A percentile compares a stretch with the other conserved stretches of the same genome.
phyloP scores from a whole-genome alignment of 2,329 filamentous ascomycete genomes.

The Xylariaceae sp. region DNA sequence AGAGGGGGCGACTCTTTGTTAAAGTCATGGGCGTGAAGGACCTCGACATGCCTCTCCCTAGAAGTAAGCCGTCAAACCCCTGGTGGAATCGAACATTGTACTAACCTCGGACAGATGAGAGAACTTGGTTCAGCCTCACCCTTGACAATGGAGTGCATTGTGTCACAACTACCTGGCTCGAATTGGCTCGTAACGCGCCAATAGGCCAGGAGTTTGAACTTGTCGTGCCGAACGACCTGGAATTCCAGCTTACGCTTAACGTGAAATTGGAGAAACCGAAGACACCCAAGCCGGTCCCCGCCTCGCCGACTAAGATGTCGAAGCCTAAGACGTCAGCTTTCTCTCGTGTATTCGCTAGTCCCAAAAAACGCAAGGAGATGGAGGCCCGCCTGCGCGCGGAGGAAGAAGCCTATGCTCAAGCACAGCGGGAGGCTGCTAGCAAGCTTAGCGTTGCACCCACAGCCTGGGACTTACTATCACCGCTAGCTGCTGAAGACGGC shows the following conservation, averaged over 20 bases:
- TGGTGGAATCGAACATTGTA: background rate
- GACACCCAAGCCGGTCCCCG: conserved; percentile 45
- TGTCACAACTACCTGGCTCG: conserved; percentile 92
- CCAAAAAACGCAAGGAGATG: conserved; percentile 93
- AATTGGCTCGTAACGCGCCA: conserved; percentile 84
- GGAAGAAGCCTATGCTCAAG: conserved; percentile 65
- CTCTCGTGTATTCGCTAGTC: conserved; percentile 86
- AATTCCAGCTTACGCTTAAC: conserved; percentile 95
- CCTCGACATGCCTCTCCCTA: conserved; percentile 83
- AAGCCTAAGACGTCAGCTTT: conserved; percentile 82
- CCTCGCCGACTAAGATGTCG: conserved; percentile 58
- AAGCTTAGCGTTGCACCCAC: conserved; percentile 62
- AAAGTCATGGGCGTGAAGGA: conserved; percentile 99
- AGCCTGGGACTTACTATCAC: conserved; percentile 81
- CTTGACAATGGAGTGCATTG: conserved; percentile 98
- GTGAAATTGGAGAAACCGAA: conserved; percentile 86
- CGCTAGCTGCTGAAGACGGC: conserved; percentile 82
- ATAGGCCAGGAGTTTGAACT: conserved; percentile 98
- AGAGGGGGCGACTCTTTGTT: conserved; percentile 88
- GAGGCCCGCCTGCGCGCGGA: conserved; percentile 81
- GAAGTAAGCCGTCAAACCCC: conserved; percentile 58
- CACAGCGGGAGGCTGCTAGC: conserved; percentile 60
- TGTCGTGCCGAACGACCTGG: conserved; percentile 94
- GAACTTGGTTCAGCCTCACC: conserved; percentile 90
- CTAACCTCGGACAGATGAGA: conserved; percentile 59